Conservation (phyloP, 345 rosid species). For the Pugionium cornutum region DNA sequence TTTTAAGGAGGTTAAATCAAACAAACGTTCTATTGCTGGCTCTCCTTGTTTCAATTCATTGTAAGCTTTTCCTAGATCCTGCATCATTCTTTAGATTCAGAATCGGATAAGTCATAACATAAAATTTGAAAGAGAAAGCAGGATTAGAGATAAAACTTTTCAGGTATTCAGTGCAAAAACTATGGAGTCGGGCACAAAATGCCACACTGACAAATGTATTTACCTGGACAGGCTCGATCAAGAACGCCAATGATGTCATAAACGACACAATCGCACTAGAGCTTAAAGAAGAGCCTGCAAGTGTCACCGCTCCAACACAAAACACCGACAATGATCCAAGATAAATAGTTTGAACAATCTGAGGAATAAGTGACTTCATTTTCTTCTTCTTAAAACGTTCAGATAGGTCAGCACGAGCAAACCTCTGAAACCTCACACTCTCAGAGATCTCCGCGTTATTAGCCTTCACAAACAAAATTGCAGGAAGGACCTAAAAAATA, state of each 20-base stretch:
- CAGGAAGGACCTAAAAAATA: conserved; percentile 68
- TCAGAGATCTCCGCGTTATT: conserved; percentile 81
- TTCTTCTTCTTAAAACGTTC: conserved; percentile 72
- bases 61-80: conserved; percentile 92
- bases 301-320: conserved; percentile 68
- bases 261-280: conserved; percentile 72
- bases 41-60: conserved; percentile 97
- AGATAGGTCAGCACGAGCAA: conserved; percentile 64
- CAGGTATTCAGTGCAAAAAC: neutral
- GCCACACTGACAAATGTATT: conserved; percentile 15
- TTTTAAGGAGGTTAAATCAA: conserved; percentile 59
- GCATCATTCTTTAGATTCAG: conserved; percentile 45
- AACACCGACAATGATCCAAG: conserved; percentile 68
- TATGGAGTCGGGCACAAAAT: neutral
- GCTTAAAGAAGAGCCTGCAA: conserved; percentile 65
- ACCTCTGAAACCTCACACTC: conserved; percentile 68
- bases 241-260: conserved; percentile 70
- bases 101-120: conserved; percentile 43
- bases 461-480: conserved; percentile 87
- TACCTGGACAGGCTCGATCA: conserved; percentile 94
- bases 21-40: conserved; percentile 82
- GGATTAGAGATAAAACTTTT: neutral
- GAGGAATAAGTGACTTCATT: conserved; percentile 91
- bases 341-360: conserved; percentile 69
- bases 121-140: conserved; percentile 23